phyloP scores from a whole-genome alignment of 225 moss, liverwort and hornwort species.

The Marchantia paleacea region DNA sequence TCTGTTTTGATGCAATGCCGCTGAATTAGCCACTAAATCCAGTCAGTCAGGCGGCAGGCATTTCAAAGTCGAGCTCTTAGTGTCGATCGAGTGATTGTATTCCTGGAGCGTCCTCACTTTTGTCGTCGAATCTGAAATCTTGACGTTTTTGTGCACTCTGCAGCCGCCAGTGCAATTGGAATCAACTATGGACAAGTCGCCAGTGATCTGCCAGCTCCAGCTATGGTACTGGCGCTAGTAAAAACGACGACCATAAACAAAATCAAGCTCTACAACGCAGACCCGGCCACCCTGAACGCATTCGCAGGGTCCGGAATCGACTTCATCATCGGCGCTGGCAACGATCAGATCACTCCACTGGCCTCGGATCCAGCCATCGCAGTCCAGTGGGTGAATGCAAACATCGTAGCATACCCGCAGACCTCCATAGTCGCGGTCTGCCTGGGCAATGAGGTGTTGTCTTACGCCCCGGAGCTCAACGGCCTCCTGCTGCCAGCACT shows the following conservation, averaged over 20 bases:
- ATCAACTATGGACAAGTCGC: slow-evolving; percentile 50
- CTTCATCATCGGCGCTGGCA: slow-evolving; percentile 41
- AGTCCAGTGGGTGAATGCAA: slow-evolving; percentile 41
- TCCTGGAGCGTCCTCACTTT: neutral
- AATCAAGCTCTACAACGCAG: slow-evolving; percentile 43
- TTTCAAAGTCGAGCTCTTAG: neutral
- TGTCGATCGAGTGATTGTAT: neutral
- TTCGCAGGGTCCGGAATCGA: slow-evolving; percentile 53
- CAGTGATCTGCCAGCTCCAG: slow-evolving; percentile 36
- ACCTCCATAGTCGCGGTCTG: slow-evolving; percentile 34
- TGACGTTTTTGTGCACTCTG: neutral
- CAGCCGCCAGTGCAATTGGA: slow-evolving; percentile 38
- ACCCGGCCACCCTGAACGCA: slow-evolving; percentile 29
- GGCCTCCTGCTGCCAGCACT: slow-evolving; percentile 49
- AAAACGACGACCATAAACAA: slow-evolving; percentile 32
- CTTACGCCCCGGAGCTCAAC: slow-evolving; percentile 14
- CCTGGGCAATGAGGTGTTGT: slow-evolving; percentile 57
- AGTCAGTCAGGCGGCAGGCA: neutral
- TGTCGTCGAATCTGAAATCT: neutral
- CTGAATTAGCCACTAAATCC: neutral
- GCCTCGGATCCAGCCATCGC: slow-evolving; percentile 31
- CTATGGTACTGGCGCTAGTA: slow-evolving; percentile 34
- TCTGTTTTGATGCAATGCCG: neutral
- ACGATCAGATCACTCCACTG: slow-evolving; percentile 37
- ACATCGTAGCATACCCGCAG: slow-evolving; percentile 42